phyloP scores from a whole-genome alignment of 495 filamentous ascomycete species.

The Daldinia childiae region DNA sequence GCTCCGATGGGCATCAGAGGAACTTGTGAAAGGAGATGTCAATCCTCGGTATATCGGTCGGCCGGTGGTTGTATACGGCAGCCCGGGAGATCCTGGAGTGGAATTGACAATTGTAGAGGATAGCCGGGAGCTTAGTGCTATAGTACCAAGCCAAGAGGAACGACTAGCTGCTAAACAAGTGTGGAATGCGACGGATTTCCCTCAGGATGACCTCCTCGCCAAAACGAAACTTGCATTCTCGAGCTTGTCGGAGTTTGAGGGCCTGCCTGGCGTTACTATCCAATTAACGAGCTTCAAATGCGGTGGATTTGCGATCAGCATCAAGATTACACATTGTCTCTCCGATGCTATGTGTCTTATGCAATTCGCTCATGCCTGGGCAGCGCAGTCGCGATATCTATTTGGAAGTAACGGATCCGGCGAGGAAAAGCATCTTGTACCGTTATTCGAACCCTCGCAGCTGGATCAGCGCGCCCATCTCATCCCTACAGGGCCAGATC shows the following conservation, averaged over 20 bases:
- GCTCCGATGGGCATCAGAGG: constrained; percentile 42
- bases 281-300: constrained; percentile 54
- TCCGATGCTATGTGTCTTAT: constrained; percentile 59
- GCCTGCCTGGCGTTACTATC: constrained; percentile 49
- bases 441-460: constrained; percentile 47
- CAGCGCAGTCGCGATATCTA: constrained; percentile 31
- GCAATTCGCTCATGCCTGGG: constrained; percentile 59
- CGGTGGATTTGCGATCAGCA: constrained; percentile 55
- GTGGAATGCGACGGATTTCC: constrained; percentile 41
- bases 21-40: constrained; percentile 26
- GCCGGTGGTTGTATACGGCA: constrained; percentile 37
- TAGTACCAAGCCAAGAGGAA: constrained; percentile 46
- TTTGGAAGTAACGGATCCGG: not conserved
- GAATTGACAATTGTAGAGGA: constrained; percentile 37
- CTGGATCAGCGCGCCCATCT: constrained; percentile 47
- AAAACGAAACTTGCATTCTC: constrained; percentile 41
- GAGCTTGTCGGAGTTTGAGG: constrained; percentile 27
- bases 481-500: constrained; percentile 39
- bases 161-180: constrained; percentile 42
- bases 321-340: constrained; percentile 57
- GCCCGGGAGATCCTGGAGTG: constrained; percentile 41
- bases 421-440: constrained; percentile 8
- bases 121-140: constrained; percentile 33
- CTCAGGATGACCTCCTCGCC: constrained; percentile 30
- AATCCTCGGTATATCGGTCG: constrained; percentile 39